Evolutionary conservation across 1,284 basidiomycete genomes (phyloP).

Genomic region (Ceratobasidium sp.): DNA sequence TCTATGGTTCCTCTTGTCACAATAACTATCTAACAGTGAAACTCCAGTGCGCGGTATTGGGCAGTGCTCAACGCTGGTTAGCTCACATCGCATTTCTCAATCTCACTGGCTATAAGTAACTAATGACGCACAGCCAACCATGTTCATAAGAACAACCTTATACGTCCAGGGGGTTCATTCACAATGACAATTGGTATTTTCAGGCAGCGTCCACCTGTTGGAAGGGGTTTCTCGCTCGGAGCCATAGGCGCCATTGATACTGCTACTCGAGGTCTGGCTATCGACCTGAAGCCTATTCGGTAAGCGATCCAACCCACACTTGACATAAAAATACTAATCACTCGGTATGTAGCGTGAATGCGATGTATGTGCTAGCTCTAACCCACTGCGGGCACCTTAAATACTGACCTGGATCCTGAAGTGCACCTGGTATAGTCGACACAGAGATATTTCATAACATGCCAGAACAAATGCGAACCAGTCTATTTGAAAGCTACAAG

Average conservation of each 20-base stretch:
- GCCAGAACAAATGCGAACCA: neutral
- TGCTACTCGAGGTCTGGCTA: neutral
- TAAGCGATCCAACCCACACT: neutral
- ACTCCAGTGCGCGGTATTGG: conserved; percentile 5
- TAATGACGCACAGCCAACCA: conserved; percentile 3
- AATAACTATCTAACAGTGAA: no score
- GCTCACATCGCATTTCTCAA: no score
- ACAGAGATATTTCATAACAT: no score
- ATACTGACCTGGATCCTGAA: no score
- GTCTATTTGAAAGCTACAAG: neutral
- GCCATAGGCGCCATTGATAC: neutral
- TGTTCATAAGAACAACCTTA: neutral
- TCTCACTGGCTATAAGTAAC: no score
- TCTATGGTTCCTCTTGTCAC: neutral
- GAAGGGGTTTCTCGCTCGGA: neutral
- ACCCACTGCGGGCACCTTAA: no score
- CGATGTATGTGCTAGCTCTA: no score
- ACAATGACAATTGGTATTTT: neutral
- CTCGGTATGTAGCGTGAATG: no score
- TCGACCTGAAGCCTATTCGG: conserved; percentile 9
- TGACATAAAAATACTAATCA: no score
- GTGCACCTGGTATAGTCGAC: no score
- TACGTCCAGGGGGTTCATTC: neutral
- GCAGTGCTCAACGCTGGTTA: neutral
- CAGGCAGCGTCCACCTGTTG: neutral